These are phyloP conservation scores for Nicotiana benthamiana DNA, from an alignment of 257 asterid species.

Conservation along the genomic window DNA sequence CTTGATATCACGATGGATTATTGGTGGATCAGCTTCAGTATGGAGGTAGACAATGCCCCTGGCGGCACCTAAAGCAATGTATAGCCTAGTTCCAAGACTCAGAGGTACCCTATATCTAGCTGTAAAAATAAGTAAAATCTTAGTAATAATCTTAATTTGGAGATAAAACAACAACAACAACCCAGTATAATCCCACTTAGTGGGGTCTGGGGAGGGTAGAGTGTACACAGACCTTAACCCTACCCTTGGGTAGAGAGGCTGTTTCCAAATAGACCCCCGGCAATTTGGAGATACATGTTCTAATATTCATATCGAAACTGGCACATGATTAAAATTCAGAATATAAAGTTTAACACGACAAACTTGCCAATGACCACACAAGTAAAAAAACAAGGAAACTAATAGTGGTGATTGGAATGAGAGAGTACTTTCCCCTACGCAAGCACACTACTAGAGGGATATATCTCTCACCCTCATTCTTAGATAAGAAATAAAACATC, in stretches of 20 bases:
- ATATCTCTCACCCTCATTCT: background rate
- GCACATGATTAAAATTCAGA: background rate
- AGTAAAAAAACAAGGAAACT: background rate
- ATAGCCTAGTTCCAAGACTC: conserved; percentile 3
- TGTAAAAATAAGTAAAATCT: background rate
- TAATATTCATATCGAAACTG: background rate
- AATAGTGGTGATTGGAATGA: background rate
- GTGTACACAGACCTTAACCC: too few relatives aligned
- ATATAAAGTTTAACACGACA: background rate
- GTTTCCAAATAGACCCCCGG: too few relatives aligned
- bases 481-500: background rate
- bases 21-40: conserved; percentile 10
- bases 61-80: conserved; percentile 11
- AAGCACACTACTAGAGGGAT: background rate
- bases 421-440: background rate
- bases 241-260: too few relatives aligned
- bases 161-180: too few relatives aligned
- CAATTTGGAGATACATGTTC: background rate
- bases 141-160: background rate
- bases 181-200: too few relatives aligned
- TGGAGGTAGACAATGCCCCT: conserved; percentile 8
- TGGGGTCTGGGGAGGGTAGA: too few relatives aligned
- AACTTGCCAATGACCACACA: background rate
- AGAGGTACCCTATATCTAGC: background rate
- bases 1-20: conserved; percentile 6